These are phyloP conservation scores for Cadophora luteo-olivacea DNA, from an alignment of 2,329 filamentous ascomycete genomes.

Conservation along the genomic window DNA sequence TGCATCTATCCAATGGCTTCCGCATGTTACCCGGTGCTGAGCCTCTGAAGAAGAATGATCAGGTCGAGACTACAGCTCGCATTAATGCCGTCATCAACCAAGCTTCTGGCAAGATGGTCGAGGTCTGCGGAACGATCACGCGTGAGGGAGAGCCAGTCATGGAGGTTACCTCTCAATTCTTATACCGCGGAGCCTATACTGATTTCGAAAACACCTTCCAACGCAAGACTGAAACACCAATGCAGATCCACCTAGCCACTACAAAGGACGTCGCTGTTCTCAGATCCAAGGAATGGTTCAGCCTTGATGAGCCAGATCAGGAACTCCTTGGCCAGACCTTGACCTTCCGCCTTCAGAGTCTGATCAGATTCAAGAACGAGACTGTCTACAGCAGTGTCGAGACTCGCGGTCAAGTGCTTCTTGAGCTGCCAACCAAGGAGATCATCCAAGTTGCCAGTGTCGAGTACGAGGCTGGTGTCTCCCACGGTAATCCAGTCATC, in stretches of 20 bases:
- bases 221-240: conserved; percentile 92
- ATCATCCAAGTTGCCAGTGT: conserved; percentile 97
- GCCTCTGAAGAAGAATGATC: conserved; percentile 93
- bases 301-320: conserved; percentile 81
- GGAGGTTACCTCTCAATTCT: conserved; percentile 98
- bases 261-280: conserved; percentile 93
- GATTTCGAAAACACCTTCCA: conserved; percentile 99
- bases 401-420: conserved; percentile 88
- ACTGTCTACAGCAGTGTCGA: conserved; percentile 89
- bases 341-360: conserved; percentile 92
- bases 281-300: conserved; percentile 98
- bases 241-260: conserved; percentile 87
- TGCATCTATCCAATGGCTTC: conserved; percentile 97
- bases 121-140: conserved; percentile 96
- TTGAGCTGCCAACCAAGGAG: conserved; percentile 96
- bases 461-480: conserved; percentile 89
- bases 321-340: conserved; percentile 92
- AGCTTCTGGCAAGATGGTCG: conserved; percentile 98
- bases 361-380: conserved; percentile 95
- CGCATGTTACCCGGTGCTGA: conserved; percentile 97
- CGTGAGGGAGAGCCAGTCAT: conserved; percentile 86
- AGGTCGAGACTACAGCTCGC: conserved; percentile 89
- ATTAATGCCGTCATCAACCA: conserved; percentile 99
- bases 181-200: conserved; percentile 91
- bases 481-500: conserved; percentile 94